Conservation (phyloP, 352 stramenopile species). For the Pythium biforme region DNA sequence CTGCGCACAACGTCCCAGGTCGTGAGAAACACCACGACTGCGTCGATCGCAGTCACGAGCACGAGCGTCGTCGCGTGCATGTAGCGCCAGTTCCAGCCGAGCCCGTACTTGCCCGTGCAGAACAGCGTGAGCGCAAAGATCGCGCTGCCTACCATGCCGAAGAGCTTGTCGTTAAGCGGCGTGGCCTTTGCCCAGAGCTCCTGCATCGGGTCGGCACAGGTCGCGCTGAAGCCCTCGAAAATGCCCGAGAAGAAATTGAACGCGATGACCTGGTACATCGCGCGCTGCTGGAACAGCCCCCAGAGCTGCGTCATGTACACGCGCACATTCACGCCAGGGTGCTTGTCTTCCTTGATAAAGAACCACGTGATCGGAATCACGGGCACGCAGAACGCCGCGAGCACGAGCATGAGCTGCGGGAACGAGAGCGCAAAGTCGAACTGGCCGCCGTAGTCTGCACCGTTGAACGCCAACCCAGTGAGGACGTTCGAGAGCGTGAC, state of each 20-base stretch:
- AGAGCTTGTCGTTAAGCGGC: slow-evolving; percentile 15
- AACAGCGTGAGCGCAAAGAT: slow-evolving; percentile 12
- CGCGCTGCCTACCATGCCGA: slow-evolving; percentile 3
- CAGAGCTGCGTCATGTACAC: slow-evolving; percentile 20
- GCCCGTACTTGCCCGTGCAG: slow-evolving; percentile 8
- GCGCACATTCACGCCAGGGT: slow-evolving; percentile 23
- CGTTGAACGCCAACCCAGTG: slow-evolving; percentile 51
- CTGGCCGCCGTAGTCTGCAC: slow-evolving; percentile 38
- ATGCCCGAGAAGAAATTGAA: slow-evolving; percentile 39
- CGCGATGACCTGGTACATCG: slow-evolving; percentile 42
- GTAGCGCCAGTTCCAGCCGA: slow-evolving; percentile 16
- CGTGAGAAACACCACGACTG: neutral
- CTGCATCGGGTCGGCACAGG: slow-evolving; percentile 31
- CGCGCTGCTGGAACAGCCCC: slow-evolving; percentile 27
- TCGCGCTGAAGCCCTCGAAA: slow-evolving; percentile 43
- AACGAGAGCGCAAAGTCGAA: slow-evolving; percentile 55
- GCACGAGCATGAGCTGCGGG: slow-evolving; percentile 42
- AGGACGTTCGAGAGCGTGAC: slow-evolving; percentile 39
- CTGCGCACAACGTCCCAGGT: no score
- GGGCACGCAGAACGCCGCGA: slow-evolving; percentile 33
- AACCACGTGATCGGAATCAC: slow-evolving; percentile 48
- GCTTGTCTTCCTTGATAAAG: slow-evolving; percentile 55
- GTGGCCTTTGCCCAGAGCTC: slow-evolving; percentile 30
- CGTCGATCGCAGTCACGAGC: slow-evolving; percentile 1
- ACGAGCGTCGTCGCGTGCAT: slow-evolving; percentile 4